Base-by-base conservation (phyloP, 108 stramenopile genomes). In the Fistulifera pelliculosa region DNA sequence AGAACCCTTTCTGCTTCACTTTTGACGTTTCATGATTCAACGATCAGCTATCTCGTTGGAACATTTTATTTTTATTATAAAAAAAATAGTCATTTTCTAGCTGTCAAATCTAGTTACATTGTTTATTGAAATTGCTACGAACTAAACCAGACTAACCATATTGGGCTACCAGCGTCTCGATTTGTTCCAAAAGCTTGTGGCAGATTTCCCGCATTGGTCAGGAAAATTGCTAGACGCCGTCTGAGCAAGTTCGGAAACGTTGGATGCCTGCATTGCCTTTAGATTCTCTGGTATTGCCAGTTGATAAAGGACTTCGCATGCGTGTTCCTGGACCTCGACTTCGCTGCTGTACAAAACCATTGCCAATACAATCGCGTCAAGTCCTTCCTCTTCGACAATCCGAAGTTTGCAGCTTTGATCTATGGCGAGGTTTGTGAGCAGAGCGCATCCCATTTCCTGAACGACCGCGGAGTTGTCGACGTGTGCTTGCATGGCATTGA, bases 401-500 rank as follows among this genome's bases (percentile, higher is more conserved):
- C 63, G 47, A 49, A 75, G 66, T 48, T 83, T 79, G 53, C 49
- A 52, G 18, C 54, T 13, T 23, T 79, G 65, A 47, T 74, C 75
- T 0, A 60, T 63, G 18, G 77, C 80, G 44, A 83, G 70, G 54
- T 81, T 81, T 40, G 61, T 56, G 24, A 88, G 66, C 17, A 77
- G 52, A n/a, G 70, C 82, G 27, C 87, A 88, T 8, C 80, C 80
- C 52, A 75, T 70, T 55, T 83, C 86, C 62, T 87, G 86, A n/a
- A 87, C 65, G 14, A 66, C 39, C 2, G 71, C 53, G 0, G 66
- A 64, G 21, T 21, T 17, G 18, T 76, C 72, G 1, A 56, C 63
- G 50, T 83, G 79, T 12, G 49, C 67, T 62, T 80, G 77, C 86
- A 87, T 87, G 24, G 81, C 73, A 27, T 53, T 71, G 17, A 87